These are phyloP conservation scores for Corylus americana DNA, from an alignment of 306 rosid genomes.

Conservation along the genomic window DNA sequence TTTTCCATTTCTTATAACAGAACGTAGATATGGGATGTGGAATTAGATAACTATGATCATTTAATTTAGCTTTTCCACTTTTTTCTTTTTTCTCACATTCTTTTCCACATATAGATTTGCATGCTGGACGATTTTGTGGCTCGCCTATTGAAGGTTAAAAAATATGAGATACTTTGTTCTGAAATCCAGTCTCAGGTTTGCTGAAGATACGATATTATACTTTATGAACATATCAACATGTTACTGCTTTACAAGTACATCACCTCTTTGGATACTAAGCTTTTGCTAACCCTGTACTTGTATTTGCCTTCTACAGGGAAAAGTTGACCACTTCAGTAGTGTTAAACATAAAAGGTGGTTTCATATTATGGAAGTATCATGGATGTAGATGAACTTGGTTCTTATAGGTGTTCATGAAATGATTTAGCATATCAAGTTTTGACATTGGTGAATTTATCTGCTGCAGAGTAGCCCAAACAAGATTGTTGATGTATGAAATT, in stretches of 20 bases:
- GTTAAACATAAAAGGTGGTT: slow-evolving; percentile 63
- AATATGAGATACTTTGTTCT: slow-evolving; percentile 57
- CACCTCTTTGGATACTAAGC: slow-evolving; percentile 26
- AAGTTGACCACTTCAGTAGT: slow-evolving; percentile 29
- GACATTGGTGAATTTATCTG: slow-evolving; percentile 28
- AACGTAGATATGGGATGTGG: slow-evolving; percentile 14
- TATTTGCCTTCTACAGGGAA: slow-evolving; percentile 42
- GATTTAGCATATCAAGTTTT: slow-evolving; percentile 26
- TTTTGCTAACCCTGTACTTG: slow-evolving; percentile 34
- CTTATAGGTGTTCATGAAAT: slow-evolving; percentile 26
- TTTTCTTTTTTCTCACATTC: slow-evolving; percentile 4
- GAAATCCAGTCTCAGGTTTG: slow-evolving; percentile 79
- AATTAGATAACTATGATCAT: slow-evolving; percentile 11
- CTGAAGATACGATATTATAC: slow-evolving; percentile 24
- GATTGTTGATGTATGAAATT: slow-evolving; percentile 49
- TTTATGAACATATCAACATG: slow-evolving; percentile 18
- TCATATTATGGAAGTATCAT: slow-evolving; percentile 18
- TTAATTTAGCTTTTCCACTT: slow-evolving; percentile 1
- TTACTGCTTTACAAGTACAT: slow-evolving; percentile 14
- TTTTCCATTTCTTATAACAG: background rate
- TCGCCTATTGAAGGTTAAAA: slow-evolving; percentile 55
- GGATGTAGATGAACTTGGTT: slow-evolving; percentile 18
- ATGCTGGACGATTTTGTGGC: slow-evolving; percentile 65
- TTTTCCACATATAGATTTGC: slow-evolving; percentile 52
- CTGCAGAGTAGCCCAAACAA: slow-evolving; percentile 64